A percentile compares a stretch with the other conserved stretches of the same genome.
These are phyloP conservation scores for Tripidium arundinaceum DNA, from an alignment of 202 grass and related monocot species.

Conservation along the genomic window DNA sequence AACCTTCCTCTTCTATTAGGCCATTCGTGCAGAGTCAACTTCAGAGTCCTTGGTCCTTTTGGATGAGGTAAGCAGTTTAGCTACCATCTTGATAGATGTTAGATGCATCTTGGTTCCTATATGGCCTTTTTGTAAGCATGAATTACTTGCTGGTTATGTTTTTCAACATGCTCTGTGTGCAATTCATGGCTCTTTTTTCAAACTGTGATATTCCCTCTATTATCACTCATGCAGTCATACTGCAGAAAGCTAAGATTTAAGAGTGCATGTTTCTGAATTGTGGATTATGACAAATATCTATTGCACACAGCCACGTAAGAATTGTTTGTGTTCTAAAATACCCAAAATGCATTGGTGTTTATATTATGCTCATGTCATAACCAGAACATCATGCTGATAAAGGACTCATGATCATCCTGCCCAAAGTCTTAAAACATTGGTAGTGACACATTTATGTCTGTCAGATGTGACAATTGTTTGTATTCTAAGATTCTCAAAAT, in stretches of 20 bases:
- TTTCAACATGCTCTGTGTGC: background rate
- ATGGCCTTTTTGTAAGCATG: background rate
- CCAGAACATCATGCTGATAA: background rate
- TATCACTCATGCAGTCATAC: background rate
- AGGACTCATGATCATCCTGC: background rate
- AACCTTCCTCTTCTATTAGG: conserved; percentile 38
- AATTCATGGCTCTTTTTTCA: background rate
- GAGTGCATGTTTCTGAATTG: conserved; percentile 18
- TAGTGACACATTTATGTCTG: background rate
- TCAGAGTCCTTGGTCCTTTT: conserved; percentile 68
- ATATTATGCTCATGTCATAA: background rate
- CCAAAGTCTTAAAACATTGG: background rate
- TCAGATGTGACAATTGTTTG: background rate
- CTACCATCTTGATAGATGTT: conserved; percentile 4
- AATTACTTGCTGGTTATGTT: background rate
- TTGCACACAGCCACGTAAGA: background rate
- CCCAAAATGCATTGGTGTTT: background rate
- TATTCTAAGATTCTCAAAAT: conserved; percentile 1
- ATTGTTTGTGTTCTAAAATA: background rate
- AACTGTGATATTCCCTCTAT: background rate
- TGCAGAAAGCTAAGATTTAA: background rate
- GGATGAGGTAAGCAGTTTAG: conserved; percentile 57
- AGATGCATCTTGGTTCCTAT: conserved; percentile 14
- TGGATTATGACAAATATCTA: background rate
- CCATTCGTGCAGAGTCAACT: conserved; percentile 53